Base-by-base conservation (phyloP, 352 stramenopile species). In the Phytophthora quininea region DNA sequence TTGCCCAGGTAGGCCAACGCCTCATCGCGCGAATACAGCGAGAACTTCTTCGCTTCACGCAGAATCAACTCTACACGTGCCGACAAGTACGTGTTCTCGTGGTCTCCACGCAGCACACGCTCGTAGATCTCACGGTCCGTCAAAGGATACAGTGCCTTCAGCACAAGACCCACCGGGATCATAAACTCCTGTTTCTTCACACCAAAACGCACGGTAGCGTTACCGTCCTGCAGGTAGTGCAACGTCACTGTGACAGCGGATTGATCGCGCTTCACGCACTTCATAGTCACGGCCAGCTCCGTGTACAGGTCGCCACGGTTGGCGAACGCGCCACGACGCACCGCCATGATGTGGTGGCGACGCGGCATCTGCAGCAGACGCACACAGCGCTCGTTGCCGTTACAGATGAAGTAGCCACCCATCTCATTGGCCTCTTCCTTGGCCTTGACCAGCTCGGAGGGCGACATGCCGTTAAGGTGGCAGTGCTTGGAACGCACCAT, bases 351-450 rank as follows among this genome's bases (percentile, higher is more conserved):
- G 67, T 96, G 89, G 70, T 96, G 87, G 40, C 89, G 87, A 43
- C 89, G 84, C 9, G 89, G 88, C 78, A 97, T 95, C 83, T 99
- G 98, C 64, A 99, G 80, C 64, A 99, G 78, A 66, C 98, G 89
- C 45, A 99, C 96, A 59, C 97, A 98, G 60, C 97, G 91, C 82
- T 99, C 98, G 80, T 99, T 99, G 32, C 98, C 98, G 76, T 98
- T 99, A 69, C 98, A 98, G 62, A 99, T 98, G 67, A 99, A 99
- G 71, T 99, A 99, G 43, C 98, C 98, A 52, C 98, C 98, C 82
- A 99, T 97, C 70, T 99, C 98, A 61, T 97, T 98, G 59, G 95
- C 89, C 74, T 99, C 96, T 79, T 99, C 91, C 8, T 86, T 72
- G 49, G 75, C 78, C 63, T 93, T 71, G 7, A 99, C 88, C 24